A percentile compares a stretch with the other conserved stretches of the same genome.
phyloP scores from a whole-genome alignment of 177 flowering plant species.

The Vitis hybrid region DNA sequence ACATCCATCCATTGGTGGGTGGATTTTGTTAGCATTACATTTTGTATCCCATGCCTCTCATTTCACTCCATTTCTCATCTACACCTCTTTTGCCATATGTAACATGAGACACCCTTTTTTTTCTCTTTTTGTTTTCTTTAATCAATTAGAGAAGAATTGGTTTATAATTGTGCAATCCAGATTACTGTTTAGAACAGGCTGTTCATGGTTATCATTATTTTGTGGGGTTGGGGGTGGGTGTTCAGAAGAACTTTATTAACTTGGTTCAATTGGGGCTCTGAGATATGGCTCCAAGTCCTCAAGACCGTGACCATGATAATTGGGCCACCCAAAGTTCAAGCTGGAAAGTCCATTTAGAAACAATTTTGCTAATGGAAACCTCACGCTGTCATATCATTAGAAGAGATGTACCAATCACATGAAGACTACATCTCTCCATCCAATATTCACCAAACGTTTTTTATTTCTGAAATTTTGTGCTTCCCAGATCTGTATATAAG shows the following conservation, averaged over 20 bases:
- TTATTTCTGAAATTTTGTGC: not conserved
- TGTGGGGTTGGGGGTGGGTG: no score
- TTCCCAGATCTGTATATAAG: not conserved
- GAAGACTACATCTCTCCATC: conserved; percentile 40
- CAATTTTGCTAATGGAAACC: not conserved
- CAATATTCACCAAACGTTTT: conserved; percentile 29
- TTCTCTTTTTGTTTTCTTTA: no score
- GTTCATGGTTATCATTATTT: no score
- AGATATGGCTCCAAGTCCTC: no score
- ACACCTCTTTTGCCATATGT: not conserved
- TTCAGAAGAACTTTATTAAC: no score
- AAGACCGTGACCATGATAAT: no score
- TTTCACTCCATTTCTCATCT: not conserved
- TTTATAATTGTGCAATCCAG: no score
- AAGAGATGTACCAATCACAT: conserved; percentile 25
- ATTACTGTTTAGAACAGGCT: no score
- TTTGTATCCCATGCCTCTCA: not conserved
- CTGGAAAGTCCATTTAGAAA: not conserved
- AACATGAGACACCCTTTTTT: not conserved
- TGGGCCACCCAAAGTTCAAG: not conserved
- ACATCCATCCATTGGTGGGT: not conserved
- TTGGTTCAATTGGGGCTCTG: no score
- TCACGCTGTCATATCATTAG: conserved; percentile 17
- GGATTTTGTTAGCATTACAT: not conserved
- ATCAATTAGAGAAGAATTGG: no score